A percentile compares a stretch with the other conserved stretches of the same genome.
These are phyloP conservation scores for Austroboletus festivus DNA, from an alignment of 768 basidiomycete genomes.

Conservation along the genomic window DNA sequence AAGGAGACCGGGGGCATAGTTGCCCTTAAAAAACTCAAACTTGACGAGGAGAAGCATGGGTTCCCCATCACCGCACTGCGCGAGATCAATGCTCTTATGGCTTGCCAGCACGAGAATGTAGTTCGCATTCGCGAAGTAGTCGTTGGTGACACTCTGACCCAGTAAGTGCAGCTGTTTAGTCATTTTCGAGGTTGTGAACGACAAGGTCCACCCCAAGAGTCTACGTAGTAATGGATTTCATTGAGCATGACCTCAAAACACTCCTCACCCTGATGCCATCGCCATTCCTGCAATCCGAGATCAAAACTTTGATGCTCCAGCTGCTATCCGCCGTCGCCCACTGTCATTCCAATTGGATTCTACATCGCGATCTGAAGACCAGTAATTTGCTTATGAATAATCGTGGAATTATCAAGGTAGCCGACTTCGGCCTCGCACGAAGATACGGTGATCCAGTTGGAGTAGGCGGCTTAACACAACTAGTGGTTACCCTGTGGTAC, in stretches of 20 bases:
- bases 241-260: constrained; percentile 98
- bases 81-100: constrained; percentile 96
- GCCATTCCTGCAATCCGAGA: constrained; percentile 95
- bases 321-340: constrained; percentile 89
- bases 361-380: constrained; percentile 96
- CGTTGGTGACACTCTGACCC: constrained; percentile 96
- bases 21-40: constrained; percentile 94
- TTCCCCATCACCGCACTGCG: constrained; percentile 96
- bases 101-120: constrained; percentile 91
- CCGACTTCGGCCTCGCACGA: constrained; percentile 95
- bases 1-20: constrained; percentile 95
- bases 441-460: constrained; percentile 96
- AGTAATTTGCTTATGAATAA: constrained; percentile 99
- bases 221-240: constrained; percentile 99
- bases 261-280: constrained; percentile 92
- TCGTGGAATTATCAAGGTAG: constrained; percentile 96
- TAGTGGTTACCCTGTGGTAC: constrained; percentile 99
- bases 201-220: constrained; percentile 54
- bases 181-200: constrained; percentile 5
- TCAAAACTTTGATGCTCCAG: constrained; percentile 95
- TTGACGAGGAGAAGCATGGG: constrained; percentile 98
- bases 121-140: constrained; percentile 97
- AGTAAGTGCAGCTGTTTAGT: constrained; percentile 61
- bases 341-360: constrained; percentile 96
- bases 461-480: constrained; percentile 94